Base-by-base conservation (phyloP, 148 eudicot genomes). In the Fagopyrum esculentum region DNA sequence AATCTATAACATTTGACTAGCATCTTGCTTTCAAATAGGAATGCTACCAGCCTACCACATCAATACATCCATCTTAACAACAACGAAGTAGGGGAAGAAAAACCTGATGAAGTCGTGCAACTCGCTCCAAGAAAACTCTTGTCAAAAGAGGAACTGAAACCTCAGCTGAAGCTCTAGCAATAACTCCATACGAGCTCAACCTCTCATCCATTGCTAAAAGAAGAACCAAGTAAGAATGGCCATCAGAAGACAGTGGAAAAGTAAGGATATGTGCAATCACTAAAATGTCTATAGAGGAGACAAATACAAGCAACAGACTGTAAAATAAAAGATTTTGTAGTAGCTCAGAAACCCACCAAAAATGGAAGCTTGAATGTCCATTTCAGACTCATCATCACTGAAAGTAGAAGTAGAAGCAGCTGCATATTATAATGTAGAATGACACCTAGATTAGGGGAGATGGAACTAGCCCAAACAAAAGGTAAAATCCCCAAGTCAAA, bases 131-230 rank as follows among this genome's bases (percentile, higher is more conserved):
- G 75, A 96, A 86, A 72, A 84, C 84, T 77, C 87, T 77, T 55
- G 90, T 85, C 74, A 96, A 90, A 49, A 96, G 82, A 69, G 98
- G 94, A 79, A 89, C 70, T 72, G 97, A 81, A 35, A 78, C 74
- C 76, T 86, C 93, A 78, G 87, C 80, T 74, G 98, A 87, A 77
- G 97, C 91, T 77, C 98, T 86, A 46, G 95, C 99, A 75, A 96
- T 90, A 76, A 90, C 93, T 74, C 90, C 99, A 80, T 96, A 96
- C 19, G 94, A 92, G 79, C 90, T 89, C 77, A 96, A 82, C 82
- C 99, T 92, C 86, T 96, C 99, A 84, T 96, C 99, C 99, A 96
- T 90, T 71, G 88, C 99, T 96, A 83, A 77, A 80, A 82, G 79
- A 78, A 72, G 56, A 22, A 30, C 44, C 11, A 44, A 71, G 72